Conservation (phyloP, 805 yeast species). For the Candida sanyiensis region DNA sequence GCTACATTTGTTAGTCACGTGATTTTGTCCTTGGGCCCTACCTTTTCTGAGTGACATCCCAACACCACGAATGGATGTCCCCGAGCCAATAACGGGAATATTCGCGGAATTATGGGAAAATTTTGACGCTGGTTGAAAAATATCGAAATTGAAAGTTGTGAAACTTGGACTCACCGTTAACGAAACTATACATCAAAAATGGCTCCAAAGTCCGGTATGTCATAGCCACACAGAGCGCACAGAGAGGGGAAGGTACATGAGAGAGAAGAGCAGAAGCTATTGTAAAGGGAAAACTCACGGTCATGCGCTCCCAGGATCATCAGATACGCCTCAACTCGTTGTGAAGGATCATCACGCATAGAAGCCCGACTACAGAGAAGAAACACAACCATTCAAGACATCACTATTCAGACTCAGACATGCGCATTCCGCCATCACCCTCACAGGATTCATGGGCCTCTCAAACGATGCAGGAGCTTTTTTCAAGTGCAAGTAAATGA, state of each 20-base stretch:
- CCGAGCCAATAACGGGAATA: not conserved
- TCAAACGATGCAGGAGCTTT: too few relatives aligned
- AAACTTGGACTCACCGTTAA: slow-evolving; percentile 2
- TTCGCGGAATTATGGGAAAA: slow-evolving; percentile 4
- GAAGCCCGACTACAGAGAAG: too few relatives aligned
- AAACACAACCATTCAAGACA: too few relatives aligned
- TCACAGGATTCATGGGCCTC: too few relatives aligned
- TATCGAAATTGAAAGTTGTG: slow-evolving; percentile 7
- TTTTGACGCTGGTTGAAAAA: slow-evolving; percentile 4
- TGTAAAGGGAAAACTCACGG: too few relatives aligned
- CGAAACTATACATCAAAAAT: slow-evolving; percentile 28
- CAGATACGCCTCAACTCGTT: too few relatives aligned
- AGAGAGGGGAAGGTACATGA: not conserved
- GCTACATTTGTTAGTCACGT: slow-evolving; percentile 2
- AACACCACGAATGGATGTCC: not conserved
- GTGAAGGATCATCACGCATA: not conserved
- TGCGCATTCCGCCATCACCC: too few relatives aligned
- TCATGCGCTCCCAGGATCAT: too few relatives aligned
- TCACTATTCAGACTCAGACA: too few relatives aligned
- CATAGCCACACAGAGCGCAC: not conserved
- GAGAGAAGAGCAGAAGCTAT: not conserved
- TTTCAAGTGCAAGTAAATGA: too few relatives aligned
- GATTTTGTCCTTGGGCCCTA: not conserved
- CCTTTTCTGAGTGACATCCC: too few relatives aligned
- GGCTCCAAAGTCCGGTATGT: slow-evolving; percentile 54